Percentiles rank a stretch among this genome's conserved stretches.
phyloP scores from a whole-genome alignment of 176 grass and related monocot genomes.

The Bromus sterilis region DNA sequence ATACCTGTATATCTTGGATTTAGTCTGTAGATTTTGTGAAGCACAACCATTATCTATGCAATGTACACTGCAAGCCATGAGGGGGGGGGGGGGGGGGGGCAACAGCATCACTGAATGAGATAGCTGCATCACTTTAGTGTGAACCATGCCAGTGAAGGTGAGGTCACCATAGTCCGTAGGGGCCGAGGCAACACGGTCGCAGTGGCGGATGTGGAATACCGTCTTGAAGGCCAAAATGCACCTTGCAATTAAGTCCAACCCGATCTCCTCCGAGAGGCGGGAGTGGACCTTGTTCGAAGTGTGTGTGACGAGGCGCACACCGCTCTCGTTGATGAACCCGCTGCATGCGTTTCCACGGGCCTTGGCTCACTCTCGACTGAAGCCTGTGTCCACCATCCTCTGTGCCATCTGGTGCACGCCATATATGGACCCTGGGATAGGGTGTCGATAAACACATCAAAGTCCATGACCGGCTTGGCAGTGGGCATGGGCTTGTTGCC shows the following conservation, averaged over 20 bases:
- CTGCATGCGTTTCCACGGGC: slow-evolving; percentile 57
- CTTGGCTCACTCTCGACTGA: slow-evolving; percentile 76
- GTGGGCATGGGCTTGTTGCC: slow-evolving; percentile 64
- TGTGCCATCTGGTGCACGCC: slow-evolving; percentile 81
- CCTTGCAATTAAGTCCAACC: slow-evolving; percentile 77
- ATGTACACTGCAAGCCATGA: slow-evolving; percentile 81
- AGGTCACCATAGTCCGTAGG: slow-evolving; percentile 79
- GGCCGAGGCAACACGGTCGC: slow-evolving; percentile 64
- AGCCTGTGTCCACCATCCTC: slow-evolving; percentile 72
- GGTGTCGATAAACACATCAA: slow-evolving; percentile 78
- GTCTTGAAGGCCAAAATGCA: slow-evolving; percentile 83
- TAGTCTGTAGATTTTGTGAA: slow-evolving; percentile 82
- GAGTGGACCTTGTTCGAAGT: slow-evolving; percentile 69
- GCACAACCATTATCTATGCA: slow-evolving; percentile 97
- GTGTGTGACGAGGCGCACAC: slow-evolving; percentile 64
- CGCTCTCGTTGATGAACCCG: slow-evolving; percentile 80
- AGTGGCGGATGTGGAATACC: slow-evolving; percentile 87
- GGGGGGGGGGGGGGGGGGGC: slow-evolving; percentile 59
- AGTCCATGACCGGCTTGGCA: slow-evolving; percentile 68
- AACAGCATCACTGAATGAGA: slow-evolving; percentile 81
- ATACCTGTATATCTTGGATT: slow-evolving; percentile 77
- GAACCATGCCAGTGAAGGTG: slow-evolving; percentile 63
- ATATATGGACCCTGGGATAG: slow-evolving; percentile 66
- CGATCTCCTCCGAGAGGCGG: slow-evolving; percentile 59
- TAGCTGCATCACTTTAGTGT: slow-evolving; percentile 67